phyloP scores from a whole-genome alignment of 2,329 filamentous ascomycete species.

The Akanthomyces muscarius region DNA sequence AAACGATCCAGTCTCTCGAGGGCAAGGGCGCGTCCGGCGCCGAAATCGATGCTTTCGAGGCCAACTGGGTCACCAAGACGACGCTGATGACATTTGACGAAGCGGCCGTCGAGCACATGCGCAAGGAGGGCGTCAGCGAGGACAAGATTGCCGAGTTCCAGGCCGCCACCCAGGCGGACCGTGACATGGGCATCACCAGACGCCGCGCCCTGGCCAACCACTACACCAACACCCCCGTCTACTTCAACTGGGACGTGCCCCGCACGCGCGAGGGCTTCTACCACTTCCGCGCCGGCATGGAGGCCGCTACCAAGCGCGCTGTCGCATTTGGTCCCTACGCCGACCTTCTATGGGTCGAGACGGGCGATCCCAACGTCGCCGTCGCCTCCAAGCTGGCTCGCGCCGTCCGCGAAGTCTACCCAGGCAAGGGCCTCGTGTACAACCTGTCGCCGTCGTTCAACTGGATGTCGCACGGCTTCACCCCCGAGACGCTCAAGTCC shows the following conservation, averaged over 20 bases:
- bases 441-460: slow-evolving; percentile 97
- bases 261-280: slow-evolving; percentile 93
- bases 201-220: slow-evolving; percentile 69
- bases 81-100: slow-evolving; percentile 90
- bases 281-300: slow-evolving; percentile 80
- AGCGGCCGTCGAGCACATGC: slow-evolving; percentile 73
- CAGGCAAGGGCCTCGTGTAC: slow-evolving; percentile 89
- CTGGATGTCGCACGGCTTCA: slow-evolving; percentile 96
- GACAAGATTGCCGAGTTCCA: slow-evolving; percentile 66
- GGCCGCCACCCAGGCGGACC: slow-evolving; percentile 55
- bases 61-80: slow-evolving; percentile 81
- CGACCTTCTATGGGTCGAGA: slow-evolving; percentile 96
- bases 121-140: slow-evolving; percentile 59
- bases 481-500: slow-evolving; percentile 71
- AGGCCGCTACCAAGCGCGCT: slow-evolving; percentile 86
- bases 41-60: slow-evolving; percentile 83
- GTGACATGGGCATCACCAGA: slow-evolving; percentile 72
- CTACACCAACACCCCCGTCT: slow-evolving; percentile 51
- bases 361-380: slow-evolving; percentile 77
- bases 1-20: slow-evolving; percentile 89
- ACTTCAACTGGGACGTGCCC: slow-evolving; percentile 51
- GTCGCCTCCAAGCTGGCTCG: slow-evolving; percentile 72
- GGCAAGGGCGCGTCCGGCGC: slow-evolving; percentile 67
- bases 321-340: slow-evolving; percentile 89
- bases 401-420: slow-evolving; percentile 65